A percentile compares a stretch with the other conserved stretches of the same genome.
These are phyloP conservation scores for Senecio squalidus DNA, from an alignment of 140 eudicot species.

Conservation along the genomic window DNA sequence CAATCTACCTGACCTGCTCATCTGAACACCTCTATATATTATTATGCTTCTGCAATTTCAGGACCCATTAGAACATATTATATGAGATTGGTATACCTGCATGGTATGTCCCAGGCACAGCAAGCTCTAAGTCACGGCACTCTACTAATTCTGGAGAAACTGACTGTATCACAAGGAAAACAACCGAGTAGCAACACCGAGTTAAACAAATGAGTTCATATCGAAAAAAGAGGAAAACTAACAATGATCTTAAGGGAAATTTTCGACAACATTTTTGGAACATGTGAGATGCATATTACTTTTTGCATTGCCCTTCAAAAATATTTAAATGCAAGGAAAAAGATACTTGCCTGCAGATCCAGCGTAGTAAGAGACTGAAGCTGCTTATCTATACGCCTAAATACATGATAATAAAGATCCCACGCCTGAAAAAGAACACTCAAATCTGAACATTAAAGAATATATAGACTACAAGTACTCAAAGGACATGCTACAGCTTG, in stretches of 20 bases:
- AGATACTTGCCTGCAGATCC: constrained; percentile 72
- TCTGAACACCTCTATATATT: too few species aligned
- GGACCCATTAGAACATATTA: constrained; percentile 3
- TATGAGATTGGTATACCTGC: constrained; percentile 50
- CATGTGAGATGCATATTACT: background rate
- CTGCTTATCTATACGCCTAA: constrained; percentile 92
- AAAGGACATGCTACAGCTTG: background rate
- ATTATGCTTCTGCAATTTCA: constrained; percentile 8
- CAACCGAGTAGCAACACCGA: constrained; percentile 12
- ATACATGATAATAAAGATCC: constrained; percentile 97
- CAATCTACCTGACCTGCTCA: too few species aligned
- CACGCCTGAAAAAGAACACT: constrained; percentile 70
- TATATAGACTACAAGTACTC: background rate
- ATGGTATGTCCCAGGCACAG: constrained; percentile 96
- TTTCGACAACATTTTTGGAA: background rate
- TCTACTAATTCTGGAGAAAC: constrained; percentile 88
- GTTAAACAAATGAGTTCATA: constrained; percentile 8
- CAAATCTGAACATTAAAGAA: background rate
- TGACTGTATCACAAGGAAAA: constrained; percentile 42
- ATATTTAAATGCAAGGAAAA: background rate
- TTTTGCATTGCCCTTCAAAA: background rate
- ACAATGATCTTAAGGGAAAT: constrained; percentile 16
- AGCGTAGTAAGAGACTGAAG: constrained; percentile 81
- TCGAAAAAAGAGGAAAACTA: background rate
- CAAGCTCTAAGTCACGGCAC: constrained; percentile 84